phyloP scores from a whole-genome alignment of 805 yeast species.

The Yamadazyma olivae region DNA sequence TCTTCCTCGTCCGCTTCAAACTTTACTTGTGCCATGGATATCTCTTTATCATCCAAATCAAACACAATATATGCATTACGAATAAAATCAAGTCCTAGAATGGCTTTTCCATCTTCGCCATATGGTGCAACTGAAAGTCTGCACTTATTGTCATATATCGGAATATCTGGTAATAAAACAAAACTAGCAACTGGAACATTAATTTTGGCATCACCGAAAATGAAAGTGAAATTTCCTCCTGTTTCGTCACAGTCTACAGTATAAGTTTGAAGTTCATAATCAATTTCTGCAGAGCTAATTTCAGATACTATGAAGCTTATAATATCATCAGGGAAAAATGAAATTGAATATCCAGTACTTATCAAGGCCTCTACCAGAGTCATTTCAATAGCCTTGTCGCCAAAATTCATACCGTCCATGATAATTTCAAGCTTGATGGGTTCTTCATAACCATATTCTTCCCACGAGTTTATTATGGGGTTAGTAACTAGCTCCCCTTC shows the following conservation, averaged over 20 bases:
- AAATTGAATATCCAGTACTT: neutral
- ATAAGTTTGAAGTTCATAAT: neutral
- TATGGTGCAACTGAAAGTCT: too few relatives aligned
- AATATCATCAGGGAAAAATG: neutral
- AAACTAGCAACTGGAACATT: neutral
- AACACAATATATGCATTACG: slow-evolving; percentile 61
- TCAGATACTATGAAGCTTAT: too few relatives aligned
- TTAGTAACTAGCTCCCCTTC: slow-evolving; percentile 24
- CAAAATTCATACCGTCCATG: neutral
- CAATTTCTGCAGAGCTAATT: neutral
- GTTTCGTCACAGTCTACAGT: neutral
- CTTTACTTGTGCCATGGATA: slow-evolving; percentile 45
- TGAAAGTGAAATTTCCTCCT: neutral
- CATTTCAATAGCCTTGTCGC: neutral
- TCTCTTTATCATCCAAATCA: slow-evolving; percentile 52
- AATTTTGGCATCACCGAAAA: neutral
- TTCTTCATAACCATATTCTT: neutral
- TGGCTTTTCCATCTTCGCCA: too few relatives aligned
- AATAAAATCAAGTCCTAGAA: too few relatives aligned
- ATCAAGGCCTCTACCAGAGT: neutral
- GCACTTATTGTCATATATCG: too few relatives aligned
- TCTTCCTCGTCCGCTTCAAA: slow-evolving; percentile 21
- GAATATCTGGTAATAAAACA: too few relatives aligned
- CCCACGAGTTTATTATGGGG: neutral
- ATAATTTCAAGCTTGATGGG: neutral